Conservation (phyloP, 2,329 filamentous ascomycete species). For the Cercospora sp. region DNA sequence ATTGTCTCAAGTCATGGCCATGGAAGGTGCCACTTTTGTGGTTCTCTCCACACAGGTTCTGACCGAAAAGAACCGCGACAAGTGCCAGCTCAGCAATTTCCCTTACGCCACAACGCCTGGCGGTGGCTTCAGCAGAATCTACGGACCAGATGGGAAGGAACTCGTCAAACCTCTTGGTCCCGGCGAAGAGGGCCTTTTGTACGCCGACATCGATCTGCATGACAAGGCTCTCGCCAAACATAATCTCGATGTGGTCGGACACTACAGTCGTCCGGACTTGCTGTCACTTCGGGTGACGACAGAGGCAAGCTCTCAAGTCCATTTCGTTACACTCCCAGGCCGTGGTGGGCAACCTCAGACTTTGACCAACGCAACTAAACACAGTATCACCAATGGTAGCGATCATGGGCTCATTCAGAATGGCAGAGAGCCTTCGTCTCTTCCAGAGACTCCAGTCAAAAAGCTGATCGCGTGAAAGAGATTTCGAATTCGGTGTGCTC, state of each 20-base stretch:
- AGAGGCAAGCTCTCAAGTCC: conserved; percentile 16
- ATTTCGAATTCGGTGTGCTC: neutral
- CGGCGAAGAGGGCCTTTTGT: conserved; percentile 14
- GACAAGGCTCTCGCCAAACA: conserved; percentile 17
- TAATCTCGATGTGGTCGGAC: conserved; percentile 19
- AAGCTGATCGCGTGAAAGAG: neutral
- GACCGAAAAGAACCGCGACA: conserved; percentile 6
- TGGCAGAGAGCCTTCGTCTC: neutral
- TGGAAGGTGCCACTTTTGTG: conserved; percentile 19
- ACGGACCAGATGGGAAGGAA: conserved; percentile 11
- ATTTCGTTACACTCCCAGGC: neutral
- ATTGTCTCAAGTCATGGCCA: conserved; percentile 15
- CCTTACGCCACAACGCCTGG: conserved; percentile 13
- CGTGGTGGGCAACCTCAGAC: neutral
- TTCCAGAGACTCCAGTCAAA: neutral
- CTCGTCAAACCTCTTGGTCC: conserved; percentile 12
- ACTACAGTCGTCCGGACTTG: conserved; percentile 18
- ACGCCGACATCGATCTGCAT: conserved; percentile 15
- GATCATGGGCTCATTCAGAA: neutral
- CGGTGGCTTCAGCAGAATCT: conserved; percentile 17
- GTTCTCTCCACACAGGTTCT: conserved; percentile 14
- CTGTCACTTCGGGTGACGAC: conserved; percentile 10
- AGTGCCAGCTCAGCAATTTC: conserved; percentile 13
- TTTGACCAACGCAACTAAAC: neutral
- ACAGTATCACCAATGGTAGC: neutral